phyloP scores from a whole-genome alignment of 2,329 filamentous ascomycete genomes.

The Scortechinia acanthostroma region DNA sequence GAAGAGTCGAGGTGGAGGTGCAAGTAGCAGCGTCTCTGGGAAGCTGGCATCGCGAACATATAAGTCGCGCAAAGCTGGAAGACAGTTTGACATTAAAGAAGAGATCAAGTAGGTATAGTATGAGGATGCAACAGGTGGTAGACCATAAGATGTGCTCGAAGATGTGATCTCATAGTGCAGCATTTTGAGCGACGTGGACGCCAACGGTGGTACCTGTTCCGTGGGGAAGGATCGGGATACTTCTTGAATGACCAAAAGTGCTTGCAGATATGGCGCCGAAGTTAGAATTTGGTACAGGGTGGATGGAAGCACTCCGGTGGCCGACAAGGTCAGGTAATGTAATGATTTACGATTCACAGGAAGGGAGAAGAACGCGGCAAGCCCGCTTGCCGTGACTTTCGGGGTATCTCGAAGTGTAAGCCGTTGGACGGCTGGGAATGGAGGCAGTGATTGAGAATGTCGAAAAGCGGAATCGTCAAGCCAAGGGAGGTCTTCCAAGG shows the following conservation, averaged over 20 bases:
- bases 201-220: conserved; percentile 43
- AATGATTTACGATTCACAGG: conserved; percentile 35
- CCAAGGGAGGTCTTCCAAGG: conserved; percentile 43
- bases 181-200: conserved; percentile 37
- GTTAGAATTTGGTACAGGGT: conserved; percentile 30
- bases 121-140: conserved; percentile 1
- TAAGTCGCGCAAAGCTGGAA: neutral
- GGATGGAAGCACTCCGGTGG: conserved; percentile 40
- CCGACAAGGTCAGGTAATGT: conserved; percentile 40
- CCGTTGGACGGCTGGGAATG: conserved; percentile 48
- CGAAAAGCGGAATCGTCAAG: conserved; percentile 54
- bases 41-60: neutral
- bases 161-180: conserved; percentile 9
- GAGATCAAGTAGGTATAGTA: conserved; percentile 1
- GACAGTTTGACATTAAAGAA: neutral
- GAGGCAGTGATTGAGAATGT: conserved; percentile 37
- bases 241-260: conserved; percentile 43
- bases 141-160: conserved; percentile 4
- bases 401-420: conserved; percentile 49
- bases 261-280: conserved; percentile 26
- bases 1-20: conserved; percentile 20
- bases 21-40: neutral
- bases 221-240: conserved; percentile 48
- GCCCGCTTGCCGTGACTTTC: conserved; percentile 46
- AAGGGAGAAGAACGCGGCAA: conserved; percentile 40